These are phyloP conservation scores for Sorghum bicolor DNA, from an alignment of 176 grass and related monocot species.

Conservation along the genomic window Sorghum_bicolor_NCBIv3 NC_012871.2:2231001-2231500, in stretches of 20 bases:
- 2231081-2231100: neutral
- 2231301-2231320: neutral
- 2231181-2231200: neutral
- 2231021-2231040: too few species aligned
- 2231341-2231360: too few species aligned
- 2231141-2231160: neutral
- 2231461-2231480: neutral
- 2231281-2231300: neutral
- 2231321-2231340: neutral
- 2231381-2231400: neutral
- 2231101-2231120: slow-evolving; percentile 2
- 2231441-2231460: neutral
- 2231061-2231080: neutral
- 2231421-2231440: neutral
- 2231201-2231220: neutral
- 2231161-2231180: neutral
- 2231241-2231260: too few species aligned
- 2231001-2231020: too few species aligned
- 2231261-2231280: neutral
- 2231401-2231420: neutral
- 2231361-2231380: neutral
- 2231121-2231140: neutral
- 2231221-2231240: neutral
- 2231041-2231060: slow-evolving; percentile 21
- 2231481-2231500: neutral